Conservation (phyloP, 805 yeast genomes). For the Clavispora santaluciae region DNA sequence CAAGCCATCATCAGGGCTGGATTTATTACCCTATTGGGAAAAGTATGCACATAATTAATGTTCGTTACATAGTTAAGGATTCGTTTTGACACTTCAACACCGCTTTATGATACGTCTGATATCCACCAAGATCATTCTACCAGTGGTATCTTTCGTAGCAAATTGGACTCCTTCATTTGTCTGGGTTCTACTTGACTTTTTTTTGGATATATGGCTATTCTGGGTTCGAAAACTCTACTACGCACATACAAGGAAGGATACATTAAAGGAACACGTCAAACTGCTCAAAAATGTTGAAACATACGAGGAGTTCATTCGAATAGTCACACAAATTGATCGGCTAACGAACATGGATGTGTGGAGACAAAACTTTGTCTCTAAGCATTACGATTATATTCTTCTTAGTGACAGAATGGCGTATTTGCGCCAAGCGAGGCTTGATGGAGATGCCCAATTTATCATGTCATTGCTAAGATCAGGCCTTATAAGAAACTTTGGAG, state of each 20-base stretch:
- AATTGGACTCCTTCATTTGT: constrained; percentile 36
- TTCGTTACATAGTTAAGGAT: neutral
- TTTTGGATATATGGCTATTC: constrained; percentile 41
- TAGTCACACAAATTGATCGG: constrained; percentile 47
- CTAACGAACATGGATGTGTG: constrained; percentile 44
- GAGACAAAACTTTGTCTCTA: constrained; percentile 80
- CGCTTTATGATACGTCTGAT: neutral
- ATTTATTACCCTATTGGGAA: neutral
- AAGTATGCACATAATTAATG: neutral
- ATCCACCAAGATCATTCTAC: constrained; percentile 6
- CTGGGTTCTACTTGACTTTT: constrained; percentile 40
- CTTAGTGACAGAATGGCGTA: constrained; percentile 69
- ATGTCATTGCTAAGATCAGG: constrained; percentile 76
- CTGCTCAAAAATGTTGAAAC: constrained; percentile 48
- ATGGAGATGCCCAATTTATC: constrained; percentile 52
- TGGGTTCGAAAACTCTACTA: constrained; percentile 39
- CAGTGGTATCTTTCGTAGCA: constrained; percentile 22
- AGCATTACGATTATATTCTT: constrained; percentile 77
- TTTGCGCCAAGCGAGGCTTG: constrained; percentile 56
- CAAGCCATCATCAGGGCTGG: no score
- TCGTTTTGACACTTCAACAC: neutral
- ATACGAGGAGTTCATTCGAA: constrained; percentile 68
- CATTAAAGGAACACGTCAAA: constrained; percentile 44
- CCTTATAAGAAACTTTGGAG: constrained; percentile 84
- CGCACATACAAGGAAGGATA: constrained; percentile 36